Evolutionary conservation across 129 eudicot genomes (phyloP).

Genomic region (Pittosporum tobira): DNA sequence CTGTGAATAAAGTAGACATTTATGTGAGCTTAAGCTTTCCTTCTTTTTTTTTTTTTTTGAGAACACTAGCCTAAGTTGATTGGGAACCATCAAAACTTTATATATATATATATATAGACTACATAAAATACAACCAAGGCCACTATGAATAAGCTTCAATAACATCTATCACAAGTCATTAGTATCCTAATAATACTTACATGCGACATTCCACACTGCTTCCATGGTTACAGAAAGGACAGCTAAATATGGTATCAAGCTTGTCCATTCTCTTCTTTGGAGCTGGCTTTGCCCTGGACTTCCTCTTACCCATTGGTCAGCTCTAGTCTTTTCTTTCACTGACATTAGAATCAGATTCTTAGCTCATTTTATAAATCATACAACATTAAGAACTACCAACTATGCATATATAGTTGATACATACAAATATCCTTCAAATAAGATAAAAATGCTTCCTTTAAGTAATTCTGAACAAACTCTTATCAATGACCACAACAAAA

Average conservation of each 20-base stretch:
- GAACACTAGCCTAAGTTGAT: too few species aligned
- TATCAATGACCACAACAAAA: too few species aligned
- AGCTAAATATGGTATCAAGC: constrained; percentile 37
- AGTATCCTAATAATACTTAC: constrained; percentile 25
- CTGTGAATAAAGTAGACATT: too few species aligned
- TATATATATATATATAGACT: too few species aligned
- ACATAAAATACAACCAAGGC: not conserved
- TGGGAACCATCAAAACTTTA: too few species aligned
- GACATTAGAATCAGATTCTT: not conserved
- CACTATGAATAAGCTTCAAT: not conserved
- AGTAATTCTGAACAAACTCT: too few species aligned
- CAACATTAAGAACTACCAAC: not conserved
- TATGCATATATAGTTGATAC: too few species aligned
- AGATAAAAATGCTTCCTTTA: too few species aligned
- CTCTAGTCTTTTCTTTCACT: not conserved
- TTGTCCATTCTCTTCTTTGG: constrained; percentile 37
- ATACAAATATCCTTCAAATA: too few species aligned
- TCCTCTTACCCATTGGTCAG: constrained; percentile 34
- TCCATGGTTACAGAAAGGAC: constrained; percentile 41
- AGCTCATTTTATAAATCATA: not conserved
- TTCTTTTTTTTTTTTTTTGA: too few species aligned
- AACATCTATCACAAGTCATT: not conserved
- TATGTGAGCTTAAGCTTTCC: too few species aligned
- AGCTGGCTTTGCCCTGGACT: constrained; percentile 37
- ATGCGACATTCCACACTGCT: constrained; percentile 37